Conservation (phyloP, 495 filamentous ascomycete species). For the Pyrenopolyporus hunteri region DNA sequence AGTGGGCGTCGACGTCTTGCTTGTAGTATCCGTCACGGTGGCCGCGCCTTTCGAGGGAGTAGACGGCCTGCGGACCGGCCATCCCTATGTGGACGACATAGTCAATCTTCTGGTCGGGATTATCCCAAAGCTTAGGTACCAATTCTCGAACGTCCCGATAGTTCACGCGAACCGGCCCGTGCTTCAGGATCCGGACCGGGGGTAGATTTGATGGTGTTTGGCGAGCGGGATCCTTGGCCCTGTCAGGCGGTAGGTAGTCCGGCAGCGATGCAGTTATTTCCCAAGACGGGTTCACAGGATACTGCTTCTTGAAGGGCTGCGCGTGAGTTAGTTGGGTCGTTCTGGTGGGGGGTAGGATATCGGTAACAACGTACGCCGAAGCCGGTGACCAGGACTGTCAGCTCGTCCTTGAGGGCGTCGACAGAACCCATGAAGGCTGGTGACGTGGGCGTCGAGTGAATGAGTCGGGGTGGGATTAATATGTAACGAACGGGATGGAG, state of each 20-base stretch:
- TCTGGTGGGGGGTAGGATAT: constrained; percentile 10
- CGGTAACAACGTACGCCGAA: constrained; percentile 64
- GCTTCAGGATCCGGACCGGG: constrained; percentile 66
- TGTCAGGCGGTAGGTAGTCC: constrained; percentile 58
- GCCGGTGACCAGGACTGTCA: constrained; percentile 74
- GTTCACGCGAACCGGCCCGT: constrained; percentile 68
- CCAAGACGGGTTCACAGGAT: constrained; percentile 73
- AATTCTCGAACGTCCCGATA: constrained; percentile 68
- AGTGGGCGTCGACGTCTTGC: constrained; percentile 68
- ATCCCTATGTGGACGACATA: constrained; percentile 81
- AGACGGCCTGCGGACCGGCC: constrained; percentile 70
- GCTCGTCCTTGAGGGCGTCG: constrained; percentile 50
- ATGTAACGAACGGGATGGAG: too few relatives aligned
- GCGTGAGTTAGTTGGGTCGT: constrained; percentile 6
- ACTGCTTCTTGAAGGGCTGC: constrained; percentile 69
- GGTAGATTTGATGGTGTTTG: constrained; percentile 45
- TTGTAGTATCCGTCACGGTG: constrained; percentile 78
- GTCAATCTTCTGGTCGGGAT: constrained; percentile 57
- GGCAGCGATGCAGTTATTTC: constrained; percentile 64
- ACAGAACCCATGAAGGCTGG: constrained; percentile 48
- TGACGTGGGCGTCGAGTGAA: neutral
- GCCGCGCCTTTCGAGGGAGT: constrained; percentile 71
- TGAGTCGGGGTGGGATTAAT: too few relatives aligned
- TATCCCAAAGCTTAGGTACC: constrained; percentile 65
- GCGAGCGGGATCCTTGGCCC: constrained; percentile 41